Evolutionary conservation across 257 asterid genomes (phyloP).

Genomic region (Ilex asprella): DNA sequence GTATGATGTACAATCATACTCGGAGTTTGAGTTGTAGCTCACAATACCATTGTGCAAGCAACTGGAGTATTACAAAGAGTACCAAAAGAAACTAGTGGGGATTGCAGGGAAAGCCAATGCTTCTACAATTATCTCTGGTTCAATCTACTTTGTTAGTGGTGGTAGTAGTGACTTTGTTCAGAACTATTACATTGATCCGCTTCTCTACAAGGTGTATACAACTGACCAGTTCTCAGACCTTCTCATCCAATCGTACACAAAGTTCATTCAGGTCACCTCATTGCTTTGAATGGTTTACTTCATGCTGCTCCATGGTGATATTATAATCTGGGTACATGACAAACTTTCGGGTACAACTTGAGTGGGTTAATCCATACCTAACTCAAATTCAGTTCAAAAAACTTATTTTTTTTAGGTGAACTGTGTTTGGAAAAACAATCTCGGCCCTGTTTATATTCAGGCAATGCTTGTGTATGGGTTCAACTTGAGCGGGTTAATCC

Average conservation of each 20-base stretch:
- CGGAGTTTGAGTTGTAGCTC: conserved; percentile 25
- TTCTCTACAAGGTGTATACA: conserved; percentile 57
- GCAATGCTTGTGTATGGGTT: too few species aligned
- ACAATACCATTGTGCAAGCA: conserved; percentile 70
- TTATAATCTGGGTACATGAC: too few species aligned
- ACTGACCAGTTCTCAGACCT: conserved; percentile 62
- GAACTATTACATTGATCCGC: conserved; percentile 69
- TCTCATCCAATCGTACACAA: conserved; percentile 47
- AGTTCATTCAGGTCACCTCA: conserved; percentile 50
- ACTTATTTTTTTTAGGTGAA: too few species aligned
- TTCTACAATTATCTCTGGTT: conserved; percentile 58
- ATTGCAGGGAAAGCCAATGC: conserved; percentile 69
- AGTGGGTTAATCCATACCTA: too few species aligned
- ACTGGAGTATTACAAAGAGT: conserved; percentile 58
- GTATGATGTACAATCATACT: background rate
- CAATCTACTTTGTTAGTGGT: conserved; percentile 60
- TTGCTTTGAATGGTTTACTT: too few species aligned
- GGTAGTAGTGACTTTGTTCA: conserved; percentile 93
- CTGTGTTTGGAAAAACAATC: too few species aligned
- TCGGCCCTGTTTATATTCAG: too few species aligned
- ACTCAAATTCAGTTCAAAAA: too few species aligned
- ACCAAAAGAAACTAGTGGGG: conserved; percentile 47
- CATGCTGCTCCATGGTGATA: too few species aligned
- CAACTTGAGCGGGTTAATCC: too few species aligned
- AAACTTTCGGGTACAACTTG: too few species aligned